Conservation (phyloP, 2,329 filamentous ascomycete species). For the Scedosporium apiospermum region DNA sequence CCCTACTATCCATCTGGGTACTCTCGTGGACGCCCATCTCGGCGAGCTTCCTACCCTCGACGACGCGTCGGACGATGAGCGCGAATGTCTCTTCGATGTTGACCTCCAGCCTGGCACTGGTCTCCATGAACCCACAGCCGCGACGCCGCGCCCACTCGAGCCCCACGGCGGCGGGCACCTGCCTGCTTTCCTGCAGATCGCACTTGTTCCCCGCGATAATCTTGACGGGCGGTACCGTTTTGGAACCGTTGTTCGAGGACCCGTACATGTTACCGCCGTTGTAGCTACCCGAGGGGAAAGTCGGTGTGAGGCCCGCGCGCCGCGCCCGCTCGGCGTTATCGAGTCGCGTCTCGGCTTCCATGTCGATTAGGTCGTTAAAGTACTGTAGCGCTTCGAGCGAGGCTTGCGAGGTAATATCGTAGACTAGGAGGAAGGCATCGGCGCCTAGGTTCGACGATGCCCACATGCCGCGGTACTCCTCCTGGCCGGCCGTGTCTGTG, state of each 20-base stretch:
- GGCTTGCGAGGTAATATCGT: slow-evolving; percentile 68
- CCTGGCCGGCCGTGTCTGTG: slow-evolving; percentile 81
- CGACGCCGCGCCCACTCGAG: slow-evolving; percentile 66
- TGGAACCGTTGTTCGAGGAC: slow-evolving; percentile 26
- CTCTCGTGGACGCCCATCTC: slow-evolving; percentile 34
- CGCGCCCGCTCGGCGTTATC: slow-evolving; percentile 50
- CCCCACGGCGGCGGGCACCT: slow-evolving; percentile 60
- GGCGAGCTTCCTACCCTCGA: slow-evolving; percentile 44
- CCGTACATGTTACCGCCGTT: slow-evolving; percentile 13
- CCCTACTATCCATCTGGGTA: slow-evolving; percentile 35
- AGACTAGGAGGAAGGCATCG: slow-evolving; percentile 78
- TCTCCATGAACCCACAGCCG: slow-evolving; percentile 84
- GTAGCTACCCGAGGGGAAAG: slow-evolving; percentile 11
- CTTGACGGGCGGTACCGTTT: slow-evolving; percentile 63
- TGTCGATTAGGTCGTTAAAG: slow-evolving; percentile 76
- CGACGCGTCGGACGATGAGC: slow-evolving; percentile 52
- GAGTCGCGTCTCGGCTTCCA: slow-evolving; percentile 62
- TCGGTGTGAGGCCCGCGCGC: slow-evolving; percentile 27
- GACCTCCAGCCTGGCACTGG: slow-evolving; percentile 71
- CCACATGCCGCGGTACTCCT: slow-evolving; percentile 85
- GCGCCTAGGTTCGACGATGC: slow-evolving; percentile 67
- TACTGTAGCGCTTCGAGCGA: slow-evolving; percentile 65
- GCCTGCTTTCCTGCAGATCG: slow-evolving; percentile 61
- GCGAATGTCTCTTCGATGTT: slow-evolving; percentile 88
- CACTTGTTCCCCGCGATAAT: slow-evolving; percentile 83